These are phyloP conservation scores for Tricholoma terreum DNA, from an alignment of 768 basidiomycete species.

Conservation along the genomic window DNA sequence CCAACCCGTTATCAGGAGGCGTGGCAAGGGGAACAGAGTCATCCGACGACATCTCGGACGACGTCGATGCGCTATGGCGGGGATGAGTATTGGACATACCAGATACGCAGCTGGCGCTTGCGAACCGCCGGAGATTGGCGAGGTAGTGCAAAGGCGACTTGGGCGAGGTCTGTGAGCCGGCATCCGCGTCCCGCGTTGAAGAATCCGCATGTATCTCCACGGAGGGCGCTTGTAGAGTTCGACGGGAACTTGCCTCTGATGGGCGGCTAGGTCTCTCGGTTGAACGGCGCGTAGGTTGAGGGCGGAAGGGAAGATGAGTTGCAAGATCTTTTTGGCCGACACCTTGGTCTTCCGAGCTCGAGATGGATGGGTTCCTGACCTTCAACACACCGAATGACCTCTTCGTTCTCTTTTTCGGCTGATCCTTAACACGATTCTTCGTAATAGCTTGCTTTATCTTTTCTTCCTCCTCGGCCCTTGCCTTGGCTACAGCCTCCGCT, in stretches of 20 bases:
- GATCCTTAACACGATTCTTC: constrained; percentile 21
- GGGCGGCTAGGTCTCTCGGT: background rate
- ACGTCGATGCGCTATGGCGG: constrained; percentile 57
- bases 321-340: constrained; percentile 2
- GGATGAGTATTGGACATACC: constrained; percentile 36
- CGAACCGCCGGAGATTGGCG: constrained; percentile 45
- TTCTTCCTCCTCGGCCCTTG: constrained; percentile 22
- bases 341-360: constrained; percentile 2
- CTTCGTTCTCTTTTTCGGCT: constrained; percentile 15
- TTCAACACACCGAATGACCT: constrained; percentile 11
- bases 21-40: constrained; percentile 61
- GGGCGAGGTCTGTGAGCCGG: constrained; percentile 43
- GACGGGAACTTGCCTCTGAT: background rate
- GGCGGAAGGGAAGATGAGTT: background rate
- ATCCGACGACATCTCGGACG: constrained; percentile 64
- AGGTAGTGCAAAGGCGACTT: constrained; percentile 53
- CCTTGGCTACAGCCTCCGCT: constrained; percentile 14
- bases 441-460: constrained; percentile 23
- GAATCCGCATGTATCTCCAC: constrained; percentile 1
- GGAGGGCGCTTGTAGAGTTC: background rate
- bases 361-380: constrained; percentile 8
- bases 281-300: background rate
- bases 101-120: constrained; percentile 37
- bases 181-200: constrained; percentile 9
- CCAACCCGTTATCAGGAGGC: constrained; percentile 47